These are phyloP conservation scores for Peterozyma xylosa DNA, from an alignment of 805 yeast species.

Conservation along the genomic window DNA sequence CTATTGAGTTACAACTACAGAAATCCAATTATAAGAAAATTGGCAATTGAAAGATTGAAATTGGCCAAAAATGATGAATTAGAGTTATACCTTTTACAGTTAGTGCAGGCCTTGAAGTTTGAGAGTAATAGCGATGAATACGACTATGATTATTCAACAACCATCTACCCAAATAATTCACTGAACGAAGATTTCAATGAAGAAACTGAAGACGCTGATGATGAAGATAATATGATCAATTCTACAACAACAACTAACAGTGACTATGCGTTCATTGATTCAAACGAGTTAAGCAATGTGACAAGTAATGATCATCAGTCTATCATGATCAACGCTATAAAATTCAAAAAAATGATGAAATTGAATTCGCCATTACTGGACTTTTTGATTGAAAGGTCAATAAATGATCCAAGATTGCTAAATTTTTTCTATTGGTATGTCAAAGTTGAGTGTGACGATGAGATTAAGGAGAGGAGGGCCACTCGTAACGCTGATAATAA, in stretches of 20 bases:
- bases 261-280: slow-evolving; percentile 24
- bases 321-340: background rate
- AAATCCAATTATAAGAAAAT: slow-evolving; percentile 66
- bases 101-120: slow-evolving; percentile 86
- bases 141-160: slow-evolving; percentile 16
- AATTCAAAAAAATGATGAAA: slow-evolving; percentile 13
- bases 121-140: slow-evolving; percentile 32
- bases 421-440: slow-evolving; percentile 89
- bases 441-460: slow-evolving; percentile 79
- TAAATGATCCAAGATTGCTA: slow-evolving; percentile 59
- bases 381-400: slow-evolving; percentile 68
- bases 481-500: slow-evolving; percentile 11
- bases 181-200: slow-evolving; percentile 3
- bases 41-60: slow-evolving; percentile 80
- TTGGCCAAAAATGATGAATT: slow-evolving; percentile 76
- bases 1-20: slow-evolving; percentile 71
- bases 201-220: slow-evolving; percentile 6
- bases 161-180: slow-evolving; percentile 11
- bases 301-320: background rate
- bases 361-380: slow-evolving; percentile 56
- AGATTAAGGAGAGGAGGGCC: slow-evolving; percentile 13
- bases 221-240: slow-evolving; percentile 10
- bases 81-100: slow-evolving; percentile 74
- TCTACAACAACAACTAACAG: slow-evolving; percentile 12
- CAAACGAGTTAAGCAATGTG: slow-evolving; percentile 1